Conservation (phyloP, 768 basidiomycete species). For the Collybia sp. region DNA sequence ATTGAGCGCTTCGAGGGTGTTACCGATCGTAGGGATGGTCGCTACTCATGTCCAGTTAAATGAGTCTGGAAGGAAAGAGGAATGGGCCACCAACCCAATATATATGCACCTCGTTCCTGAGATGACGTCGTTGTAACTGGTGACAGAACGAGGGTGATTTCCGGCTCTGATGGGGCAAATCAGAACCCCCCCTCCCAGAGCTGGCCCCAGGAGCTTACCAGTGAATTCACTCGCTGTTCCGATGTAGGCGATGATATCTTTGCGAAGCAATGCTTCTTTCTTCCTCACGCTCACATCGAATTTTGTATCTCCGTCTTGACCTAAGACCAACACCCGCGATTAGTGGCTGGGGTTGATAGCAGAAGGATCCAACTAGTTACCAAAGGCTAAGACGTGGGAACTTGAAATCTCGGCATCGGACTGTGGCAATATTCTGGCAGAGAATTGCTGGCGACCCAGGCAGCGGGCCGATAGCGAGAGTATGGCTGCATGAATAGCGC, state of each 20-base stretch:
- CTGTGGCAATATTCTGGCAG: constrained; percentile 51
- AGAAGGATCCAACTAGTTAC: constrained; percentile 27
- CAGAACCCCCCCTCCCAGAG: neutral
- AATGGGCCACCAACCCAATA: constrained; percentile 41
- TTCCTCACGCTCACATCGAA: constrained; percentile 55
- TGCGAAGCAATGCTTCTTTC: constrained; percentile 55
- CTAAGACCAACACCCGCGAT: constrained; percentile 20
- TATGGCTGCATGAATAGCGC: constrained; percentile 78
- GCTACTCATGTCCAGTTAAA: constrained; percentile 33
- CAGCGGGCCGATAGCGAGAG: constrained; percentile 69
- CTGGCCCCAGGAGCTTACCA: constrained; percentile 27
- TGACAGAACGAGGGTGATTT: constrained; percentile 68
- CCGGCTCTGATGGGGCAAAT: constrained; percentile 46
- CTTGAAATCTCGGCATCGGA: constrained; percentile 62
- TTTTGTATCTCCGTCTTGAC: constrained; percentile 46
- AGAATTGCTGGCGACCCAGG: constrained; percentile 57
- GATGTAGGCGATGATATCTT: constrained; percentile 61
- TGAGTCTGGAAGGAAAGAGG: neutral
- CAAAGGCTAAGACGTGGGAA: constrained; percentile 48
- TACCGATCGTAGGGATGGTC: constrained; percentile 72
- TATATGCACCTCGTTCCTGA: constrained; percentile 44
- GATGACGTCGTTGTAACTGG: constrained; percentile 56
- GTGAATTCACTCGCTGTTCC: constrained; percentile 72
- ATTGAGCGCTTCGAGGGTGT: constrained; percentile 64
- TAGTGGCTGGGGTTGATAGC: neutral